Conservation (phyloP, 495 filamentous ascomycete species). For the Hypoxylon fragiforme region DNA sequence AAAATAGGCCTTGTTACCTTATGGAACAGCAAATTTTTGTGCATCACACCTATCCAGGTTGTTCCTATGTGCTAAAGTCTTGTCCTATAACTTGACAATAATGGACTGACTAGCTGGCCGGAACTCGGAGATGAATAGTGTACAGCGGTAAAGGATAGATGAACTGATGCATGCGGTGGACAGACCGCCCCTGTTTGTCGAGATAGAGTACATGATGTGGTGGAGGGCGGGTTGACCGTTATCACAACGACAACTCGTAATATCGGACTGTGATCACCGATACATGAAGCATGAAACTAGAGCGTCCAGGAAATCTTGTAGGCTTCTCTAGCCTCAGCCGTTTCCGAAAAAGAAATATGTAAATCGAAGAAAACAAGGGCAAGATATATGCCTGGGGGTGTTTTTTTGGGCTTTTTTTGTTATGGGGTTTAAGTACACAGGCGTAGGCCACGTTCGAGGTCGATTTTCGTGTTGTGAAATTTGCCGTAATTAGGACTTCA, state of each 20-base stretch:
- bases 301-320: slow-evolving; percentile 1
- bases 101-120: neutral
- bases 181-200: no score
- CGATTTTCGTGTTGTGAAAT: slow-evolving; percentile 7
- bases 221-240: no score
- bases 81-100: neutral
- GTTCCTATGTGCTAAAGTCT: neutral
- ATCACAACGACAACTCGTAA: neutral
- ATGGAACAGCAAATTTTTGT: no score
- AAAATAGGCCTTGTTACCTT: slow-evolving; percentile 1
- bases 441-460: slow-evolving; percentile 18
- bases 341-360: slow-evolving; percentile 14
- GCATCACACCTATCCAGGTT: neutral
- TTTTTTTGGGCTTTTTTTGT: no score
- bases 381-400: slow-evolving; percentile 33
- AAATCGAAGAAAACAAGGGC: slow-evolving; percentile 13
- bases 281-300: neutral
- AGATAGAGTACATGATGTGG: no score
- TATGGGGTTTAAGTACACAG: slow-evolving; percentile 37
- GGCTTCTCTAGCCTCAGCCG: neutral
- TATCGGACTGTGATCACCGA: no score
- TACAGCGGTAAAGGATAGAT: no score
- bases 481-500: slow-evolving; percentile 14
- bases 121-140: neutral
- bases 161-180: no score